phyloP scores from a whole-genome alignment of 140 eudicot genomes.

The Flaveria floridana region DNA sequence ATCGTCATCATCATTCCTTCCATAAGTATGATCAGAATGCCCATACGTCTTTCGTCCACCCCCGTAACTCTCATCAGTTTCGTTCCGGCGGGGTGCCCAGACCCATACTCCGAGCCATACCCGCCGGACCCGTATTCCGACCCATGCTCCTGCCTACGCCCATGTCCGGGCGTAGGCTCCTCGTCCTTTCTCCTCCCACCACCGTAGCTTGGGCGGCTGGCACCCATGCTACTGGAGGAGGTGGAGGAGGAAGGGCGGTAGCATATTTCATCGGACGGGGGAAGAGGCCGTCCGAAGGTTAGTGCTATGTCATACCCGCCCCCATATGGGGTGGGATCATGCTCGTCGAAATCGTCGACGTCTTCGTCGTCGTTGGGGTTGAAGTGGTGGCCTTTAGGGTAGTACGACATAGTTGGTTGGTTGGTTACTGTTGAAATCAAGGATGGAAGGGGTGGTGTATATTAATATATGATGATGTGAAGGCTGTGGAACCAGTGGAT shows the following conservation, averaged over 20 bases:
- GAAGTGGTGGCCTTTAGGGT: constrained; percentile 52
- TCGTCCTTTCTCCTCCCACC: constrained; percentile 30
- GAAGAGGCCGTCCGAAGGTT: constrained; percentile 71
- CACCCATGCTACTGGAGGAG: constrained; percentile 34
- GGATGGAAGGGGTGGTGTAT: background rate
- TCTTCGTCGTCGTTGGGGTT: constrained; percentile 46
- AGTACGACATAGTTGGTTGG: constrained; percentile 56
- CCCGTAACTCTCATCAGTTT: constrained; percentile 34
- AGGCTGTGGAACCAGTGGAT: constrained; percentile 16
- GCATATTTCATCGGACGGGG: constrained; percentile 72
- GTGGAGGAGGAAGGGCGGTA: constrained; percentile 50
- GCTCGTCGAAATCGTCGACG: constrained; percentile 72
- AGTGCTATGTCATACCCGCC: constrained; percentile 70
- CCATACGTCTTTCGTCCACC: constrained; percentile 35
- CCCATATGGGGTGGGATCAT: constrained; percentile 77
- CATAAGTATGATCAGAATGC: background rate
- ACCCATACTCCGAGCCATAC: constrained; percentile 45
- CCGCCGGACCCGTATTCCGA: constrained; percentile 28
- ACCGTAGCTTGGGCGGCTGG: constrained; percentile 57
- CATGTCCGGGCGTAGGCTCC: constrained; percentile 32
- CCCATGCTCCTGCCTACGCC: constrained; percentile 24
- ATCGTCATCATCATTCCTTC: constrained; percentile 31
- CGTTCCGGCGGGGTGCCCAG: constrained; percentile 39
- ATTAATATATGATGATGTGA: constrained; percentile 4
- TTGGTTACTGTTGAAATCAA: background rate